A percentile compares a stretch with the other conserved stretches of the same genome.
Evolutionary conservation across 2,329 filamentous ascomycete species (phyloP).

Genomic region (Leptodontidium sp.): DNA sequence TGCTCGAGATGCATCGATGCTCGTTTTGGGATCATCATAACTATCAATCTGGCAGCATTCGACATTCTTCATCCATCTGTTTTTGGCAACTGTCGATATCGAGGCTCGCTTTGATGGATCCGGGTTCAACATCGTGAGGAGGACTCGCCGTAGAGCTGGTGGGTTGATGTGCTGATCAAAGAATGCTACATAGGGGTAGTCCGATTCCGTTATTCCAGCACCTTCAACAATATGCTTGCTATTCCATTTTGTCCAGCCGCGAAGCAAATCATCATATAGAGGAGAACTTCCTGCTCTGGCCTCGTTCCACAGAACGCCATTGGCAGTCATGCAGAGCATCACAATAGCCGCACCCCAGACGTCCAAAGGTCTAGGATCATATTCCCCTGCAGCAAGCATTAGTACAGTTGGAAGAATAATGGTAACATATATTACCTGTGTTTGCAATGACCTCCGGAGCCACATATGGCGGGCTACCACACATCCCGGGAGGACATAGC

Average conservation of each 20-base stretch:
- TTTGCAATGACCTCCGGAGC: constrained; percentile 84
- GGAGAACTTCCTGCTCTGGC: constrained; percentile 60
- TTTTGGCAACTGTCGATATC: constrained; percentile 72
- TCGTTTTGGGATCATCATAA: constrained; percentile 66
- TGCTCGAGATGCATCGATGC: constrained; percentile 65
- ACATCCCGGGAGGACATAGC: constrained; percentile 80
- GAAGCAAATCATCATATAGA: constrained; percentile 69
- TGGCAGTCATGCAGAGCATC: constrained; percentile 79
- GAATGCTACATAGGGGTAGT: constrained; percentile 70
- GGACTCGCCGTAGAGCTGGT: constrained; percentile 71
- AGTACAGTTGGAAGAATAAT: neutral
- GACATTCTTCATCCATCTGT: constrained; percentile 76
- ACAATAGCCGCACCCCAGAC: constrained; percentile 88
- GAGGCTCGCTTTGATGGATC: constrained; percentile 74
- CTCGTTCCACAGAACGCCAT: constrained; percentile 77
- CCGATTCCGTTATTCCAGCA: constrained; percentile 59
- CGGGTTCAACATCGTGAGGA: constrained; percentile 85
- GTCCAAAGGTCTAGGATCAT: constrained; percentile 82
- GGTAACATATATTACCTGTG: constrained; percentile 52
- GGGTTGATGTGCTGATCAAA: constrained; percentile 73
- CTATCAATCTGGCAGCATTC: constrained; percentile 82
- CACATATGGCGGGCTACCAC: constrained; percentile 86
- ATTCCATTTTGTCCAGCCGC: constrained; percentile 75
- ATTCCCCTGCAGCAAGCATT: constrained; percentile 51
- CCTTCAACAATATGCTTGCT: constrained; percentile 58